Evolutionary conservation across 2,329 filamentous ascomycete species (phyloP), one percentile per base, ranked within the genome.

Genomic region (Xylaria sp.): DNA sequence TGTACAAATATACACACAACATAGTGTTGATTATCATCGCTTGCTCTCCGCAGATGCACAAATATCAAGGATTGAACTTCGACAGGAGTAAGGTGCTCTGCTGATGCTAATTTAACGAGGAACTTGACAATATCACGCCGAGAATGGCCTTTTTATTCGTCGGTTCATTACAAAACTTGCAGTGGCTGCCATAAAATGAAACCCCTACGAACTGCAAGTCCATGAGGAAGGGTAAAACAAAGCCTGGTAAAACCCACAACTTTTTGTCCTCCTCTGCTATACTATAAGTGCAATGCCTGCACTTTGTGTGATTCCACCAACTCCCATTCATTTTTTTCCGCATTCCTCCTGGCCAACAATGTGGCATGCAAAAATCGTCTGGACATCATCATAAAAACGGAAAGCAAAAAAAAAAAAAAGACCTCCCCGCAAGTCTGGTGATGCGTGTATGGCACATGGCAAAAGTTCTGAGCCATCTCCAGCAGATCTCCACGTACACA

Each of bases 291-390:
- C 63, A 25, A 34, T 54, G 28, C 54, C 50, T 65, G 60, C 68
- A 62, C 54, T 18, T 56, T 44, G 46, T 44, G 46, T 65, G n/a
- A 68, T 37, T 41, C 65, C 65, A 20, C 60, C 39, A 72, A 76
- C 75, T 73, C 74, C 74, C 69, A 23, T 72, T 72, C 72, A 51
- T 72, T 66, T 62, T 73, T 62, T 72, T 70, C 73, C 70, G 66
- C 63, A 34, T 72, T 69, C 66, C 69, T 73, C 66, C 70, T 63
- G 20, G 59, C 66, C 69, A 69, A 65, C 44, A 54, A 54, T 28
- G 39, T 55, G 50, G 50, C 69, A 69, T 65, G 39, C 48, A 48
- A 65, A 56, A 56, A 60, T 65, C 56, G 55, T 64, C 46, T 41
- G 62, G 52, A 59, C 57, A 66, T 66, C 60, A 64, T 69, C 56